Conservation (phyloP, 345 rosid genomes). For the Citrus hindsii region DNA sequence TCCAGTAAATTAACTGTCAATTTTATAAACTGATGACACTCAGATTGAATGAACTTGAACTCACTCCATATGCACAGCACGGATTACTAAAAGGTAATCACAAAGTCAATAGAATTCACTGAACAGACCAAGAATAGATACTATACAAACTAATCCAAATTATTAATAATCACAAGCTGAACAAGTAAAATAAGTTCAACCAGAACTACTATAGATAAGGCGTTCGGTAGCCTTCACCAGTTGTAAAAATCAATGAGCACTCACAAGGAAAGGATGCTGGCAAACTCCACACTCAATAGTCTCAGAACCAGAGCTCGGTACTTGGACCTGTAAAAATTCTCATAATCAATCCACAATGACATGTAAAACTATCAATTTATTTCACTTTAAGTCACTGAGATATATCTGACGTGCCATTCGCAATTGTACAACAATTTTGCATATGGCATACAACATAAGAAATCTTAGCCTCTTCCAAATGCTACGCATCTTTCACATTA, state of each 20-base stretch:
- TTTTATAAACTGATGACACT: conserved; percentile 4
- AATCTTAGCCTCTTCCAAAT: not conserved
- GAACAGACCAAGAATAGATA: conserved; percentile 14
- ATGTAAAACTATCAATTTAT: not conserved
- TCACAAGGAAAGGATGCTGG: conserved; percentile 92
- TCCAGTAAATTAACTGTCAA: not conserved
- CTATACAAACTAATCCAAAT: conserved; percentile 12
- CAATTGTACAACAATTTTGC: not conserved
- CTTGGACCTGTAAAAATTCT: conserved; percentile 71
- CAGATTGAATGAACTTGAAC: not conserved
- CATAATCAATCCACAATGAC: not conserved
- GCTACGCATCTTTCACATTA: not conserved
- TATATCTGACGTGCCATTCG: not conserved
- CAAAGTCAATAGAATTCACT: not conserved
- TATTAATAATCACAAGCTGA: conserved; percentile 15
- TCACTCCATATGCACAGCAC: conserved; percentile 6
- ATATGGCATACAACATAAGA: not conserved
- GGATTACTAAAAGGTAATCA: not conserved
- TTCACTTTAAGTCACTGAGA: not conserved
- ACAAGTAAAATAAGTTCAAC: not conserved
- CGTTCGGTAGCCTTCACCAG: not conserved
- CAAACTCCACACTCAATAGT: conserved; percentile 99
- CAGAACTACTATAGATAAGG: not conserved
- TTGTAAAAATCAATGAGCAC: conserved; percentile 54
- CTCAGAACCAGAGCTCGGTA: conserved; percentile 97